Base-by-base conservation (phyloP, 2,329 filamentous ascomycete species). In the Chalaropsis ovoidea region DNA sequence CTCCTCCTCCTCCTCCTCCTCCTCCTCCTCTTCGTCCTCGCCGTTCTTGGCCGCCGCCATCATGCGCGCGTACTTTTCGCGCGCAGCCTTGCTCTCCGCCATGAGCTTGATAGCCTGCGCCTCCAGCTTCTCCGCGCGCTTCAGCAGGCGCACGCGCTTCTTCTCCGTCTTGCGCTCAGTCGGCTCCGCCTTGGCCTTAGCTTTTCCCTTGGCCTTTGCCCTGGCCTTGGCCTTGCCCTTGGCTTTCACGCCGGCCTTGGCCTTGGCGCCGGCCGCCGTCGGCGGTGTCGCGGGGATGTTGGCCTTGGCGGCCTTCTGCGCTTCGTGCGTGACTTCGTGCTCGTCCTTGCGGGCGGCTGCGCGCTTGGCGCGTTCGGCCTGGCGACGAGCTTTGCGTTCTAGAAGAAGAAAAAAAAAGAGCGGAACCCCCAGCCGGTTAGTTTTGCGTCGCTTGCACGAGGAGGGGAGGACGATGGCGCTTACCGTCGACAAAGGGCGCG, bases 91-190 rank as follows among this genome's bases (percentile, higher is more conserved):
- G 67, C 61, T 65, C 61, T 66, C 64, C 3, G 56, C 54, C 65
- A 77, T 69, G 42, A 81, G 67, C 71, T 76, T 76, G 24, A 71
- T 69, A 1, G 75, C 77, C 70, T 79, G 72, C 2, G 70, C 70
- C 70, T 78, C 75, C 43, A 79, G 72, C 70, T 76, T 75, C 31
- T 77, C 73, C 41, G 76, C 75, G 35, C 75, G 75, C n/a, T 68
- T 68, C 27, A 76, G 72, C 62, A 79, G 69, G 22, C 74, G 75
- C 62, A 72, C 70, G 47, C 73, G 74, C 61, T 72, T 74, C 72
- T 76, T 78, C 68, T 77, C 76, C 7, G 72, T 68, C 69, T 76
- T 76, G 61, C 62, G 61, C n/a, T 65, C 65, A n/a, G 64, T 65
- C 3, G 35, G 52, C 27, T 58, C 24, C 65, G 73, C 73, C 71